Evolutionary conservation across 2,329 filamentous ascomycete genomes (phyloP), one percentile per base, ranked within the genome.

Genomic region (Arthrobotrys entomopaga): DNA sequence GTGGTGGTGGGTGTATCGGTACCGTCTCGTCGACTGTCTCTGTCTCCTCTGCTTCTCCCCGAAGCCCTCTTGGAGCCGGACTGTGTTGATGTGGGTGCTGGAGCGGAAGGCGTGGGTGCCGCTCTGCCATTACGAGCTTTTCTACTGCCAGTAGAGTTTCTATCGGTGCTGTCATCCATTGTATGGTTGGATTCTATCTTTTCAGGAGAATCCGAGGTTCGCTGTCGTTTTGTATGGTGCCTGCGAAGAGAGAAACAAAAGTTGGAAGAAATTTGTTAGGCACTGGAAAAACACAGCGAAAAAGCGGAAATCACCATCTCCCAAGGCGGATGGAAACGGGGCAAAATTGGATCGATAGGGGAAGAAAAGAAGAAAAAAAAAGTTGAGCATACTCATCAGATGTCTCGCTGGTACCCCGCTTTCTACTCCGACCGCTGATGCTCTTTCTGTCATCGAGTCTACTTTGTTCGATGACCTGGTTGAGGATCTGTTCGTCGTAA

Each of bases 401-500:
- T 80, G 92, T 97, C 75, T 95, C 92, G 79, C 95, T 96, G 76
- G 94, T 88, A 75, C 89, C 90, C 79, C 95, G 86, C 83, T 99
- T 99, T 22, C 88, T 86, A 79, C 91, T 88, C 77, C 90, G 86
- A 59, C 83, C 86, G 43, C 84, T 83, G 60, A 85, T 85, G 40
- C 90, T 88, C 11, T 84, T 82, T 54, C 85, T 84, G 10, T 86
- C 88, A 49, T 96, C 92, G 79, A 91, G 90, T 82, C 93, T 97
- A 84, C 95, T 99, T 75, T 96, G 93, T 81, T 98, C 94, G 78
- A 99, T 93, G 29, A 94, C 95, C 64, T 93, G 88, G 43, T 99
- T 82, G 79, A 93, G 89, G 81, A 96, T 92, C 78, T 96, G 93
- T 82, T 99, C 95, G 77, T 98, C 93, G 79, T 98, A 98, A 20